Conservation (phyloP, 2,329 filamentous ascomycete species). For the Zymoseptoria brevis region DNA sequence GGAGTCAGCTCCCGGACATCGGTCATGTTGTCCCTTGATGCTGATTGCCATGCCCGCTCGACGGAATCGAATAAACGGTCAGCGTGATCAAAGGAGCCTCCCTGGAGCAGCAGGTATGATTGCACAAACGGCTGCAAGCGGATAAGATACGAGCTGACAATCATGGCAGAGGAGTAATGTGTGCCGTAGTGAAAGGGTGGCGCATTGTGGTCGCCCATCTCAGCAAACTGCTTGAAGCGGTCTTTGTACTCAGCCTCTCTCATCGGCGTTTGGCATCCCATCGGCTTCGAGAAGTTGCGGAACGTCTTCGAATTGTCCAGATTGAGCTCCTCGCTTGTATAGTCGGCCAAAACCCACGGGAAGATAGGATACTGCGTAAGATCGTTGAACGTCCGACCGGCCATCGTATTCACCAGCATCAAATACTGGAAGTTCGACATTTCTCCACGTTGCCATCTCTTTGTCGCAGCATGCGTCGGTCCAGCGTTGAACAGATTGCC, state of each 20-base stretch:
- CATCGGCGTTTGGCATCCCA: slow-evolving; percentile 77
- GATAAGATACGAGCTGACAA: slow-evolving; percentile 92
- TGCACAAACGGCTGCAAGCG: slow-evolving; percentile 93
- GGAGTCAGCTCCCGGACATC: slow-evolving; percentile 93
- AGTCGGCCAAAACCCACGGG: slow-evolving; percentile 93
- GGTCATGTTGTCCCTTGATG: slow-evolving; percentile 80
- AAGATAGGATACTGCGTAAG: slow-evolving; percentile 97
- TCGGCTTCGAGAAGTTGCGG: slow-evolving; percentile 86
- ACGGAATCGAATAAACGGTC: slow-evolving; percentile 94
- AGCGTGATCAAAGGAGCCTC: slow-evolving; percentile 92
- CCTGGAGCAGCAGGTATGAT: slow-evolving; percentile 87
- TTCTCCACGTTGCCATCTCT: slow-evolving; percentile 85
- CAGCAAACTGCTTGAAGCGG: slow-evolving; percentile 77
- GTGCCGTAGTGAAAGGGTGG: slow-evolving; percentile 95
- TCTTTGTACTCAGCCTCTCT: slow-evolving; percentile 74
- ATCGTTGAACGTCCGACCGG: slow-evolving; percentile 94
- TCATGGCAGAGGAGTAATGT: slow-evolving; percentile 98
- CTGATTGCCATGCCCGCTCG: slow-evolving; percentile 81
- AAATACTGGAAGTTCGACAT: slow-evolving; percentile 98
- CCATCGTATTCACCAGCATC: slow-evolving; percentile 97
- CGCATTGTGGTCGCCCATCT: slow-evolving; percentile 69
- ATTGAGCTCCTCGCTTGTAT: slow-evolving; percentile 87
- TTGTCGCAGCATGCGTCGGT: slow-evolving; percentile 74
- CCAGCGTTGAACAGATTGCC: slow-evolving; percentile 84
- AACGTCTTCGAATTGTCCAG: slow-evolving; percentile 77